Conservation (phyloP, 345 rosid species). For the Eucalyptus globulus region DNA sequence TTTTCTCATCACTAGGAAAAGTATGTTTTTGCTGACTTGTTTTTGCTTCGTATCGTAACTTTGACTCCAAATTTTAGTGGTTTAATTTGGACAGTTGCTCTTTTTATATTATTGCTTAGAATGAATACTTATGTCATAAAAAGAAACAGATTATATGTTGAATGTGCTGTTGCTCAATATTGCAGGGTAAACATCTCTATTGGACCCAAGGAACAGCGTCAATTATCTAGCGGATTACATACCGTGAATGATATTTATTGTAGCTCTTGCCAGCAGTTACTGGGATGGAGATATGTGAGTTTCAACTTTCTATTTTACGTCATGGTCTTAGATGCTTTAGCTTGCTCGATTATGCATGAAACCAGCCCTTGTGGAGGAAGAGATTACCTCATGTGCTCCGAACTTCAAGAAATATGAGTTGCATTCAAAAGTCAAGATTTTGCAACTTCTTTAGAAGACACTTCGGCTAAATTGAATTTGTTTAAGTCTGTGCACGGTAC, state of each 20-base stretch:
- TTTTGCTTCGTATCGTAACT: neutral
- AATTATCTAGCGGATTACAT: constrained; percentile 17
- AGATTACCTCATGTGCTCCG: neutral
- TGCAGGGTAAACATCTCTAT: constrained; percentile 24
- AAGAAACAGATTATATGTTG: neutral
- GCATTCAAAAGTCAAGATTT: neutral
- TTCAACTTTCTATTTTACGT: neutral
- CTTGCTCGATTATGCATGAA: neutral
- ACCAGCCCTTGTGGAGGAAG: neutral
- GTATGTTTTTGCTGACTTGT: neutral
- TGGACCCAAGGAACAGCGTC: constrained; percentile 20
- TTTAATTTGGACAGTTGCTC: neutral
- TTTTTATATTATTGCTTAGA: neutral
- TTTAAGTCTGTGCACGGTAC: neutral
- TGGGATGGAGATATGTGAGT: constrained; percentile 38
- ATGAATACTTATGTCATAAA: neutral
- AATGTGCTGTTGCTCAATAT: neutral
- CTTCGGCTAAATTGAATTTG: neutral
- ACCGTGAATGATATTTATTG: constrained; percentile 24
- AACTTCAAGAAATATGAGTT: neutral
- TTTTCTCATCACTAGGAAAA: neutral
- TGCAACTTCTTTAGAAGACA: neutral
- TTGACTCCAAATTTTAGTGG: neutral
- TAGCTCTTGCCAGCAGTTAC: constrained; percentile 28
- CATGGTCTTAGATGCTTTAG: neutral